A percentile compares a stretch with the other conserved stretches of the same genome.
Evolutionary conservation across 208 protist genomes (phyloP).

Genomic region (Leishmania lainsoni): DNA sequence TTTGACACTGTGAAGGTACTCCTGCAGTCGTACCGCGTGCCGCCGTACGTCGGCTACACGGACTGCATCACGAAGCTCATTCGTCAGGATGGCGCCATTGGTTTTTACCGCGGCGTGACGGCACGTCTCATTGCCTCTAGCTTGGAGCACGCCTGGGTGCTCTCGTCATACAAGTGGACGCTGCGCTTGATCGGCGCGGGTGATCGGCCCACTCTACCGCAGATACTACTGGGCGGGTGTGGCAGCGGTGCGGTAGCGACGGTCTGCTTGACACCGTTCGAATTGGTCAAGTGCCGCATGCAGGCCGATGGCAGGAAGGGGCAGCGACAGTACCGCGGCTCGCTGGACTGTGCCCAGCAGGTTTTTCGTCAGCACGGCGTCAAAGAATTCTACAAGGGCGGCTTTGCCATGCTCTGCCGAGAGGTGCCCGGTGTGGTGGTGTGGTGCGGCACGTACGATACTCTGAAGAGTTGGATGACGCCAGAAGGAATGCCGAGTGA

Average conservation of each 20-base stretch:
- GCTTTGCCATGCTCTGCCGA: slow-evolving; percentile 62
- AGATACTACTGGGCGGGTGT: slow-evolving; percentile 64
- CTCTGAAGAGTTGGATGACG: slow-evolving; percentile 64
- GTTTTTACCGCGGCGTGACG: slow-evolving; percentile 81
- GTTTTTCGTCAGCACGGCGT: slow-evolving; percentile 49
- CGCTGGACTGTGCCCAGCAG: slow-evolving; percentile 54
- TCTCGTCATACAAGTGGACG: slow-evolving; percentile 78
- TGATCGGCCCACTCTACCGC: slow-evolving; percentile 35
- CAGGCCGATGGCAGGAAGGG: slow-evolving; percentile 58
- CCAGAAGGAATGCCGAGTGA: slow-evolving; percentile 29
- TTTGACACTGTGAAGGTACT: slow-evolving; percentile 92
- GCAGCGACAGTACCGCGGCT: slow-evolving; percentile 37
- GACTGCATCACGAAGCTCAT: slow-evolving; percentile 58
- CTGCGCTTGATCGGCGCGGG: slow-evolving; percentile 51
- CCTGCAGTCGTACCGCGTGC: slow-evolving; percentile 62
- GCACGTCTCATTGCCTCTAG: slow-evolving; percentile 65
- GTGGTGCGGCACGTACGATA: slow-evolving; percentile 87
- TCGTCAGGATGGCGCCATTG: slow-evolving; percentile 56
- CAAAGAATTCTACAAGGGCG: slow-evolving; percentile 68
- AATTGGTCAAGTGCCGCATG: slow-evolving; percentile 88
- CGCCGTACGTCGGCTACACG: slow-evolving; percentile 52
- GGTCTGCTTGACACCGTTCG: slow-evolving; percentile 78
- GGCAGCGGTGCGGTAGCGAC: slow-evolving; percentile 66
- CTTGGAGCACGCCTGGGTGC: slow-evolving; percentile 83
- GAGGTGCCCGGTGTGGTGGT: slow-evolving; percentile 84